Evolutionary conservation across 2,329 filamentous ascomycete species (phyloP), one percentile per base, ranked within the genome.

Genomic region (Ophiostoma pallidulum): DNA sequence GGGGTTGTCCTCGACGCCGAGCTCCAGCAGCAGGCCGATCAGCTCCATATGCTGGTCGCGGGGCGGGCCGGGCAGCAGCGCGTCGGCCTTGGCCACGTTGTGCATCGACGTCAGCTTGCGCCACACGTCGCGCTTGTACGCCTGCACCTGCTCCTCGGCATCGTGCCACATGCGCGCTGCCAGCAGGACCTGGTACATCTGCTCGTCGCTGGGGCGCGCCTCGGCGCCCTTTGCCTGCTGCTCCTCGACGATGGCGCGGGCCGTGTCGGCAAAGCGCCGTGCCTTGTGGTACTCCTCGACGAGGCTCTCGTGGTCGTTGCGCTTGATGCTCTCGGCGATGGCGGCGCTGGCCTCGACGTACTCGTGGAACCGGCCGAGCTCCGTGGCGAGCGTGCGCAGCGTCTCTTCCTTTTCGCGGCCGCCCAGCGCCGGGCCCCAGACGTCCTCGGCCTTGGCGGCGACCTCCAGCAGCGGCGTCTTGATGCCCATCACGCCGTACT

Each of bases 131-230:
- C 86, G 77, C 67, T 96, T 97, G 68, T 97, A 94, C 2, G 71
- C 65, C 53, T 90, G 81, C 18, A 96, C 81, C 58, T 96, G 91
- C 40, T 86, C 79, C 52, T 94, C 84, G 9, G 96, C 86, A 62
- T 96, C 90, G 53, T 86, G 77, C 92, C 92, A 98, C 84, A 98
- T 94, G 43, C 90, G 80, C 7, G 85, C 90, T 8, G 90, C 90
- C 40, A 95, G 75, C 39, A 98, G 71, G 51, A 98, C 82, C 51
- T 89, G 84, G 62, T 95, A 87, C 12, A 92, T 77, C 59, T 97
- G 82, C 18, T 78, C 71, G 58, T 97, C 90, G 12, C 78, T 81
- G 8, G 91, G 76, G 9, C 77, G 70, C 37, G 71, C 68, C 35
- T 32, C 32, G 12, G 35, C 43, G 28, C 29, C 36, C 36, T 33